Conservation (phyloP, 208 protist genomes). For the Trypanosoma cruzi region DNA sequence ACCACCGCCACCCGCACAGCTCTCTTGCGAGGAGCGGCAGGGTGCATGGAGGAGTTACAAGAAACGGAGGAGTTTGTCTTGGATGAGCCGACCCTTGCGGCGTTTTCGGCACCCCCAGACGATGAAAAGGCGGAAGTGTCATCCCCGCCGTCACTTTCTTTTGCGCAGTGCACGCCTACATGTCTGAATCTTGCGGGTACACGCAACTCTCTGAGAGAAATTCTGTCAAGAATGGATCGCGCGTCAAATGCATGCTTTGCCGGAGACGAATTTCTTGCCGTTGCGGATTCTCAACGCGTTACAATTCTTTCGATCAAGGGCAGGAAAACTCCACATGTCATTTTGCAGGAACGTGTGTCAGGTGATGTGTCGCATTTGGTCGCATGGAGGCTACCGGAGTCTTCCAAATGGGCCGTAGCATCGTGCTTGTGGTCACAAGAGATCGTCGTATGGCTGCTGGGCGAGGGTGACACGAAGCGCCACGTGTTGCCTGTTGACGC, state of each 20-base stretch:
- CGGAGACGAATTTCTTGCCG: conserved; percentile 14
- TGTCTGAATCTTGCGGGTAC: conserved; percentile 10
- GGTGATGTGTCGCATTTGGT: conserved; percentile 29
- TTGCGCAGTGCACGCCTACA: conserved; percentile 25
- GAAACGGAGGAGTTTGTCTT: conserved; percentile 10
- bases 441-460: conserved; percentile 17
- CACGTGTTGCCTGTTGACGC: conserved; percentile 4
- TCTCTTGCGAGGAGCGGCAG: conserved; percentile 5
- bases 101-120: conserved; percentile 5
- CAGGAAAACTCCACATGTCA: neutral
- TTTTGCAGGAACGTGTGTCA: conserved; percentile 6
- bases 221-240: conserved; percentile 12
- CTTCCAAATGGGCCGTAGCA: conserved; percentile 16
- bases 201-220: conserved; percentile 1
- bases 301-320: conserved; percentile 4
- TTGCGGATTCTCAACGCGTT: conserved; percentile 6
- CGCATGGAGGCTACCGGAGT: neutral
- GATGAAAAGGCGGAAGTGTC: neutral
- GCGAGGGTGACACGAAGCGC: neutral
- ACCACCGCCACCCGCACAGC: conserved; percentile 9
- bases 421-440: conserved; percentile 28
- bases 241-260: conserved; percentile 27
- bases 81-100: conserved; percentile 28
- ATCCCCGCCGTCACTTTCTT: neutral
- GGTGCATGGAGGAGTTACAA: neutral